These are phyloP conservation scores for Grosmannia huntii DNA, from an alignment of 2,329 filamentous ascomycete genomes.

Conservation along the genomic window DNA sequence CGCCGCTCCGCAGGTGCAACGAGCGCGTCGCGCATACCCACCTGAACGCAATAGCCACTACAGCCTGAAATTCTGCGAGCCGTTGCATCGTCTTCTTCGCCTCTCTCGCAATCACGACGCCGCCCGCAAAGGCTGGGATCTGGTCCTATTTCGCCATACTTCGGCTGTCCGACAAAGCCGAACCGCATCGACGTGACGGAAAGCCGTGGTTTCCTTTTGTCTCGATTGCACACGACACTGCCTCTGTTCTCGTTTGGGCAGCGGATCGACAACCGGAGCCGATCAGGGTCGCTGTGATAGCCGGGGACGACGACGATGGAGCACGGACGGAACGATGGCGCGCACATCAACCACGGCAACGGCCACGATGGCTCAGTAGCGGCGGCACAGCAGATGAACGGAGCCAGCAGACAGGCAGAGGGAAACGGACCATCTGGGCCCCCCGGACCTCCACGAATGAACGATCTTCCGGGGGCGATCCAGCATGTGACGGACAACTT, in stretches of 20 bases:
- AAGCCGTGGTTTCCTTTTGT: not conserved
- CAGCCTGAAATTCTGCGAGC: no score
- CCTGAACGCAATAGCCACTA: no score
- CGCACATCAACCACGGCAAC: slow-evolving; percentile 43
- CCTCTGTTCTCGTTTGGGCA: not conserved
- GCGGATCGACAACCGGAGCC: not conserved
- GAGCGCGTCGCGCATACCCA: not conserved
- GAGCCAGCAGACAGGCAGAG: not conserved
- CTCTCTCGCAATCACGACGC: no score
- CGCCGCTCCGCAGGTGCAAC: no score
- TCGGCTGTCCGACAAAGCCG: no score
- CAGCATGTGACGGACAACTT: slow-evolving; percentile 65
- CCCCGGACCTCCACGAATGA: slow-evolving; percentile 25
- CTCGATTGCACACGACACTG: not conserved
- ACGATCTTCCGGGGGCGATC: slow-evolving; percentile 48
- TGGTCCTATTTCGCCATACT: no score
- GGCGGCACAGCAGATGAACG: not conserved
- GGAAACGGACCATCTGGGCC: not conserved
- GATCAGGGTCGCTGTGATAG: not conserved
- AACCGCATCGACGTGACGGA: not conserved
- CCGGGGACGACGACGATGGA: slow-evolving; percentile 15
- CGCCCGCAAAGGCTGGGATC: no score
- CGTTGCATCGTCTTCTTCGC: no score
- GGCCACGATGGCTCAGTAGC: slow-evolving; percentile 19
- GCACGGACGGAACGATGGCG: slow-evolving; percentile 34